phyloP scores from a whole-genome alignment of 192 early-diverging fungal genomes.

The Coemansia sp. region DNA sequence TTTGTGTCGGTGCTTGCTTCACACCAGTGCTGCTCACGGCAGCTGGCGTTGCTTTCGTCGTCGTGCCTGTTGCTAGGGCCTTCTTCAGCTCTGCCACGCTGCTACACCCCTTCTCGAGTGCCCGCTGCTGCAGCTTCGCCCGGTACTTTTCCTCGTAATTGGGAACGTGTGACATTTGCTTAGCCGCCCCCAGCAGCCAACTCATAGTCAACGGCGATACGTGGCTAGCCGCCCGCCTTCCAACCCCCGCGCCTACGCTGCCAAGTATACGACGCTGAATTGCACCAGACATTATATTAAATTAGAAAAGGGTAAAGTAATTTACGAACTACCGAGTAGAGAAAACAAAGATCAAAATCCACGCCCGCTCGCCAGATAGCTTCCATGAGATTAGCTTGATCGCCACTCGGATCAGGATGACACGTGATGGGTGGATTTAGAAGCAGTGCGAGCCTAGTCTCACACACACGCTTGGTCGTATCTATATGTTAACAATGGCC shows the following conservation, averaged over 20 bases:
- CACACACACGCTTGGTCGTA: neutral
- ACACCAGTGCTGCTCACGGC: neutral
- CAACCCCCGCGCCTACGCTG: neutral
- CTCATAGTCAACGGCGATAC: constrained; percentile 21
- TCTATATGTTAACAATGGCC: constrained; percentile 11
- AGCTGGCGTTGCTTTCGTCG: neutral
- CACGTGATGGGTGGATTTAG: too few species aligned
- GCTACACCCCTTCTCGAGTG: constrained; percentile 48
- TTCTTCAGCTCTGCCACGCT: constrained; percentile 39
- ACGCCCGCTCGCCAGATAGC: too few species aligned
- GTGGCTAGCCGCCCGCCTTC: constrained; percentile 34
- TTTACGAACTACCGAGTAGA: neutral
- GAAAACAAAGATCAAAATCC: neutral
- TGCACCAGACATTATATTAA: neutral
- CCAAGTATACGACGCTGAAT: constrained; percentile 1
- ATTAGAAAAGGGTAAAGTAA: neutral
- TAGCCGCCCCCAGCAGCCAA: constrained; percentile 17
- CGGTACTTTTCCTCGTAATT: constrained; percentile 66
- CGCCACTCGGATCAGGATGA: too few species aligned
- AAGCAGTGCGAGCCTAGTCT: too few species aligned
- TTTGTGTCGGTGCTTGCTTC: constrained; percentile 1
- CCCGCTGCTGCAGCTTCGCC: constrained; percentile 59
- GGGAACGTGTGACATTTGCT: constrained; percentile 52
- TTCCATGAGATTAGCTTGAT: too few species aligned
- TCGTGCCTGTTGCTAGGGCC: neutral